Percentiles rank a stretch among this genome's conserved stretches.
Conservation (phyloP, 1,284 basidiomycete species). For the Cutaneotrichosporon spelunceum region DNA sequence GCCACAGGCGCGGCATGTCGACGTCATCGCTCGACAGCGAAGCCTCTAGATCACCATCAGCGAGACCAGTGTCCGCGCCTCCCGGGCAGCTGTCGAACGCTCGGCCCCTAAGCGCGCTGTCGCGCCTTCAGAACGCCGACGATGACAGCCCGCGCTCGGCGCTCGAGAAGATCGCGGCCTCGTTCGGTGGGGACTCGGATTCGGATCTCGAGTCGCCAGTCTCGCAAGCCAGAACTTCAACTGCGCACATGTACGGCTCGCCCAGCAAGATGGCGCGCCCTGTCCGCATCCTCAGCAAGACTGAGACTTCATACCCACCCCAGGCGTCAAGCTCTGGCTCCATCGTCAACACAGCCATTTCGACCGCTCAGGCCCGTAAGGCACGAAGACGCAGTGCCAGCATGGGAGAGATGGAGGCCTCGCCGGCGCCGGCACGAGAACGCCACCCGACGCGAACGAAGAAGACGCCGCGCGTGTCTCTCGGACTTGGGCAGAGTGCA, state of each 20-base stretch:
- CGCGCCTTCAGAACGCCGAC: constrained; percentile 9
- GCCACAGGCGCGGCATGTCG: not conserved
- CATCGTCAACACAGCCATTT: constrained; percentile 14
- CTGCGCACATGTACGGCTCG: not conserved
- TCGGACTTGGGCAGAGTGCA: constrained; percentile 40
- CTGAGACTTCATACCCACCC: not conserved
- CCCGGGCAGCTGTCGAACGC: not conserved
- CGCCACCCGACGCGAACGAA: constrained; percentile 29
- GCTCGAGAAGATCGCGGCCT: constrained; percentile 38
- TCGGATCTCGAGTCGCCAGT: not conserved
- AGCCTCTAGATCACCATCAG: not conserved
- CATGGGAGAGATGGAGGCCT: constrained; percentile 28
- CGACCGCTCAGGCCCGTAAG: constrained; percentile 22
- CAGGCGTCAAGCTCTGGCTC: constrained; percentile 13
- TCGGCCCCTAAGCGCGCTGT: constrained; percentile 11
- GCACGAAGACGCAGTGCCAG: constrained; percentile 44
- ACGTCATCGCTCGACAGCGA: constrained; percentile 6
- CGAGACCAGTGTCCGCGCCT: not conserved
- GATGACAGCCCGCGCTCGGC: constrained; percentile 39
- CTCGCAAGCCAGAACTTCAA: not conserved
- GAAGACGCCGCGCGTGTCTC: constrained; percentile 36
- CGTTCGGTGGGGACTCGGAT: constrained; percentile 12
- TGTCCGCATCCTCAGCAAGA: constrained; percentile 13
- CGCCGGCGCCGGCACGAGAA: not conserved
- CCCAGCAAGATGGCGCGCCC: constrained; percentile 18